Base-by-base conservation (phyloP, 371 early-diverging fungal species). In the Syncephalastrum monosporum region DNA sequence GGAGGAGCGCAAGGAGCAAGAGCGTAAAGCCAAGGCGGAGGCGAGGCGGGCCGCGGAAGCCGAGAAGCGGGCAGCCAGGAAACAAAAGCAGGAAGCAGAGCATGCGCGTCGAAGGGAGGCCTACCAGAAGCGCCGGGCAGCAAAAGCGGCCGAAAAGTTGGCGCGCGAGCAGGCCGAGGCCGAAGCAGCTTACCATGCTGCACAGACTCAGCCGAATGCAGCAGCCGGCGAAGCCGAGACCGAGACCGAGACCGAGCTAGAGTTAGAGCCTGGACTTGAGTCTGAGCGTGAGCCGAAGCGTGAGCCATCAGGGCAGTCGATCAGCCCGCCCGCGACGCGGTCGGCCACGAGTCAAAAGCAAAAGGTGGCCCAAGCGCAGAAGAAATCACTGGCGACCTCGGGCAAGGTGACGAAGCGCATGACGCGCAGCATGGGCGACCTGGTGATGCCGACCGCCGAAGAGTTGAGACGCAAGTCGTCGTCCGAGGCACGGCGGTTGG, bases 351-450 rank as follows among this genome's bases (percentile, higher is more conserved):
- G 38, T 10, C 38, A 33, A 23, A 41, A 10, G 17, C 38, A 52
- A 48, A 41, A 21, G 21, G 51, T 44, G 29, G 27, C 38, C n/a
- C 42, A 42, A 44, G 54, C 14, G 12, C 33, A 47, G 23, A 13
- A 42, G 14, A 25, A 45, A n/a, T 12, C 10, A 4, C 17, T n/a
- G 13, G 41, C 29, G 25, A 46, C 21, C 21, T 33, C 51, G 38
- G 42, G 15, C 50, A 55, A 44, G 24, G 13, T 4, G 52, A 48
- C 55, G 47, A 33, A 46, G 7, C 43, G 47, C 10, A 24, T 27
- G 2, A 67, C 67, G 13, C 59, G 67, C n/a, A 67, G 67, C 46
- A 56, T 60, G 57, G 67, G 67, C 4, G 60, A 60, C 1, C 42
- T 67, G 24, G 44, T 58, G 12, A 57, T 57, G 47, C 67, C 67